Evolutionary conservation across 2,329 filamentous ascomycete species (phyloP), one percentile per base, ranked within the genome.

Genomic region (Hypoxylon sp.): DNA sequence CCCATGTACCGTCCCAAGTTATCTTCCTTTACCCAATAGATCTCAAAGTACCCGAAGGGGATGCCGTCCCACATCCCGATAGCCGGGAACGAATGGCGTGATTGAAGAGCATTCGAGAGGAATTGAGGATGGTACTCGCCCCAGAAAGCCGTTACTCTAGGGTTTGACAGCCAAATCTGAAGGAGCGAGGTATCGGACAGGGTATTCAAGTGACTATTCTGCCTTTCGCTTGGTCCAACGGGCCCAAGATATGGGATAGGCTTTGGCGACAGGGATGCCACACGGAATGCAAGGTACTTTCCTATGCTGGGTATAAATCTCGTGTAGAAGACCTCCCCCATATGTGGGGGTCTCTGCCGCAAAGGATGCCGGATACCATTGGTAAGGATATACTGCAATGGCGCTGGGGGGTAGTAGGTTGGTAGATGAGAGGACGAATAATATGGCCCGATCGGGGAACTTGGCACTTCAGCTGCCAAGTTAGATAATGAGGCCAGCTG

Each of bases 11-110:
- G 86, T 0, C 93, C 93, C 0, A 99, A 79, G 0, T 84, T 82
- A 75, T 98, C 96, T 77, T 99, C 96, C 75, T 97, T 97, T 2
- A 96, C 93, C 95, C 96, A 99, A 81, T 99, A 99, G 34, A 99
- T 87, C 82, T 99, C 96, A 77, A 99, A 98, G 78, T 97, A 99
- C 0, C 94, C 96, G 81, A 98, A 99, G 0, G 95, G 95, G 66
- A 95, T 91, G 10, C 93, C 94, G 73, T 98, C 93, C 93, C 95
- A 99, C 77, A 94, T 90, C 0, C 93, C 96, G 67, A 98, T 95
- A 0, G 91, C 93, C 0, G 96, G 96, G 79, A 98, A 97, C 7
- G 90, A 93, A 79, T 98, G 91, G 17, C 85, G 84, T 19, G 86
- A 89, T 11, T 84, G 84, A 10, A 98, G 81, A 0, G 86, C 89